phyloP scores from a whole-genome alignment of 768 basidiomycete species.

The Cystobasidiopsis lactophilus region DNA sequence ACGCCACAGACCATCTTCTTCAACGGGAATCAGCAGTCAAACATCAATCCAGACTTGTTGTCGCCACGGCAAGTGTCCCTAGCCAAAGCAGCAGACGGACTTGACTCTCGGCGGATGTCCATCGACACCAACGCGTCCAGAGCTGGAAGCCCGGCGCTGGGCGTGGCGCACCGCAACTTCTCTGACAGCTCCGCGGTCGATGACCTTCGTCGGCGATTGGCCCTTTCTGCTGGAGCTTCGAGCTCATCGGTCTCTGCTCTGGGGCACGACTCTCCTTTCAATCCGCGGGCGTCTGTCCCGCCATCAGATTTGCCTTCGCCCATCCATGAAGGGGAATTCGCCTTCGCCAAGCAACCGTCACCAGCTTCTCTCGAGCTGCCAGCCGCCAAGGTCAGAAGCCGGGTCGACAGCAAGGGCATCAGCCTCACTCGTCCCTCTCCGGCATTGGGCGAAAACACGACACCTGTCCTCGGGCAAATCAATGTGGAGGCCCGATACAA shows the following conservation, averaged over 20 bases:
- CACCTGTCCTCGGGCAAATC: slow-evolving; percentile 58
- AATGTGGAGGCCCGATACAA: slow-evolving; percentile 50
- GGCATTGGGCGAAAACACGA: slow-evolving; percentile 63
- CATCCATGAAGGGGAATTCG: neutral
- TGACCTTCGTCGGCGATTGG: slow-evolving; percentile 3
- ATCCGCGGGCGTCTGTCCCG: too few species aligned
- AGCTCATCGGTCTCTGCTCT: too few species aligned
- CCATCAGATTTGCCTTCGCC: neutral
- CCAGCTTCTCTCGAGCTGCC: too few species aligned
- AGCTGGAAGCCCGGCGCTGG: slow-evolving; percentile 5
- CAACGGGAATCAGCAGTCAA: too few species aligned
- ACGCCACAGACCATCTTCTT: slow-evolving; percentile 21
- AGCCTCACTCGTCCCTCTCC: slow-evolving; percentile 74
- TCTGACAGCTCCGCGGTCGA: slow-evolving; percentile 9
- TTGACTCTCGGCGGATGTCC: neutral
- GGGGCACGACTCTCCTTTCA: too few species aligned
- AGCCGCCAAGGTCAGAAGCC: neutral
- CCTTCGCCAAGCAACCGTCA: too few species aligned
- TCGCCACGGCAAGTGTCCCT: too few species aligned
- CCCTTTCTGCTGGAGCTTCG: neutral
- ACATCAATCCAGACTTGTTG: too few species aligned
- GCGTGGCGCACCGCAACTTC: slow-evolving; percentile 1
- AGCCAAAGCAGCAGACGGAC: too few species aligned
- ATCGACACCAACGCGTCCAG: slow-evolving; percentile 4
- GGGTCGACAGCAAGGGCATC: slow-evolving; percentile 22